These are phyloP conservation scores for Pugionium dolabratum DNA, from an alignment of 345 rosid species.

Conservation along the genomic window DNA sequence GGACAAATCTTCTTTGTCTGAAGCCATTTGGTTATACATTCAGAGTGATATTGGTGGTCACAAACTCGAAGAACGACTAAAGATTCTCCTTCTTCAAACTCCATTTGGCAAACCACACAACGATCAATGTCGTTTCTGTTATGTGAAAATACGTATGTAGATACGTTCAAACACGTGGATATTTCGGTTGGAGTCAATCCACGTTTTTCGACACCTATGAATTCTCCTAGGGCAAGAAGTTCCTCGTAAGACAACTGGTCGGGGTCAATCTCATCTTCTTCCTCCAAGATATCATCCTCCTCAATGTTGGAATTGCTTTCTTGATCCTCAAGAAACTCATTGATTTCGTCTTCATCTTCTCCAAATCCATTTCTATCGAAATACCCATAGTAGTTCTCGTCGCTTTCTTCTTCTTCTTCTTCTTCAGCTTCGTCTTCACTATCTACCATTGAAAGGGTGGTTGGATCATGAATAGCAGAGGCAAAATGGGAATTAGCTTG, in stretches of 20 bases:
- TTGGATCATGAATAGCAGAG: constrained; percentile 6
- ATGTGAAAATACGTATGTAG: constrained; percentile 20
- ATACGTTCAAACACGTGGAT: constrained; percentile 38
- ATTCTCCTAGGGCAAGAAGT: constrained; percentile 65
- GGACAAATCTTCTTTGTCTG: constrained; percentile 72
- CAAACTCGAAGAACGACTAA: constrained; percentile 56
- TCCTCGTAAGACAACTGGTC: constrained; percentile 75
- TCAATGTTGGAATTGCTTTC: constrained; percentile 43
- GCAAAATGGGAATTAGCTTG: constrained; percentile 26
- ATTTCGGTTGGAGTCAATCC: constrained; percentile 55
- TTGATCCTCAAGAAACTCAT: constrained; percentile 51
- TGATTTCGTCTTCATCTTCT: constrained; percentile 29
- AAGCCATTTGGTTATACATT: constrained; percentile 72
- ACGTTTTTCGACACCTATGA: constrained; percentile 61
- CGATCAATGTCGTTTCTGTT: constrained; percentile 47
- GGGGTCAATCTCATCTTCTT: constrained; percentile 66
- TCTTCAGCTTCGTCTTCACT: constrained; percentile 43
- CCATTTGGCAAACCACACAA: constrained; percentile 79
- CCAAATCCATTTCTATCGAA: constrained; percentile 48
- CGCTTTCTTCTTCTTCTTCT: constrained; percentile 16
- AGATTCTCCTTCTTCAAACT: constrained; percentile 61
- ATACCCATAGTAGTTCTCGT: constrained; percentile 46
- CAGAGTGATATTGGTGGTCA: constrained; percentile 62
- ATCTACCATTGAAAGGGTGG: constrained; percentile 38
- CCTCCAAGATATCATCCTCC: constrained; percentile 44